Percentiles rank a stretch among this genome's conserved stretches.
Conservation (phyloP, 2,329 filamentous ascomycete species). For the Colletotrichum sp. region DNA sequence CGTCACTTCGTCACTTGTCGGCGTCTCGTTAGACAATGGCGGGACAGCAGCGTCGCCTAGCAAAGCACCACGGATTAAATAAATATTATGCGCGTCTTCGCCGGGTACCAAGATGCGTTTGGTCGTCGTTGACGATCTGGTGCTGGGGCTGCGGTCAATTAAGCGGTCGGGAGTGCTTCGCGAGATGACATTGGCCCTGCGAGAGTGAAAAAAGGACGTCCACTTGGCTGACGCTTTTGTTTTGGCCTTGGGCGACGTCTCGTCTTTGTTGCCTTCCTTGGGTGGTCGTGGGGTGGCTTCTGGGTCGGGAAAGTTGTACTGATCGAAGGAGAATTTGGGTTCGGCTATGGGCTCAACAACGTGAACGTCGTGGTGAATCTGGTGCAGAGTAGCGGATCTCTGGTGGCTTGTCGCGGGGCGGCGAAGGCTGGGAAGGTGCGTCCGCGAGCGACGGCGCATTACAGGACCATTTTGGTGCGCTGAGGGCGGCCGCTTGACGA, state of each 20-base stretch:
- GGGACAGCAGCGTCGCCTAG: constrained; percentile 6
- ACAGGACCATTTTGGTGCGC: constrained; percentile 49
- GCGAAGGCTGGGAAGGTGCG: constrained; percentile 70
- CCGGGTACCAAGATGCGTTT: constrained; percentile 31
- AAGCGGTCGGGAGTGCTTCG: constrained; percentile 30
- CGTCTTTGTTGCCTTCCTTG: neutral
- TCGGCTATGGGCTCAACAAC: constrained; percentile 16
- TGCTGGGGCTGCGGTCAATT: constrained; percentile 30
- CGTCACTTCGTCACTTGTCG: neutral
- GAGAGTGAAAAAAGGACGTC: constrained; percentile 64
- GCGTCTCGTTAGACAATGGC: neutral
- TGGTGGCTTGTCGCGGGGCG: constrained; percentile 82
- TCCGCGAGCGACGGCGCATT: constrained; percentile 56
- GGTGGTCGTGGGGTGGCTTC: neutral
- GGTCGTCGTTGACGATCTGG: constrained; percentile 19
- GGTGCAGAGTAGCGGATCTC: constrained; percentile 72
- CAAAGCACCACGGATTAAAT: constrained; percentile 15
- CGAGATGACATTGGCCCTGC: constrained; percentile 31
- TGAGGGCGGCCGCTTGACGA: constrained; percentile 75
- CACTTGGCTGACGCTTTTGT: constrained; percentile 38
- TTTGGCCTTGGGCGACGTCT: neutral
- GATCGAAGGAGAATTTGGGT: constrained; percentile 22
- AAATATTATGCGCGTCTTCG: constrained; percentile 32
- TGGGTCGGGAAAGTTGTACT: neutral
- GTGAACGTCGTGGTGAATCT: constrained; percentile 42